phyloP scores from a whole-genome alignment of 2,329 filamentous ascomycete genomes.

The Ilyonectria robusta region DNA sequence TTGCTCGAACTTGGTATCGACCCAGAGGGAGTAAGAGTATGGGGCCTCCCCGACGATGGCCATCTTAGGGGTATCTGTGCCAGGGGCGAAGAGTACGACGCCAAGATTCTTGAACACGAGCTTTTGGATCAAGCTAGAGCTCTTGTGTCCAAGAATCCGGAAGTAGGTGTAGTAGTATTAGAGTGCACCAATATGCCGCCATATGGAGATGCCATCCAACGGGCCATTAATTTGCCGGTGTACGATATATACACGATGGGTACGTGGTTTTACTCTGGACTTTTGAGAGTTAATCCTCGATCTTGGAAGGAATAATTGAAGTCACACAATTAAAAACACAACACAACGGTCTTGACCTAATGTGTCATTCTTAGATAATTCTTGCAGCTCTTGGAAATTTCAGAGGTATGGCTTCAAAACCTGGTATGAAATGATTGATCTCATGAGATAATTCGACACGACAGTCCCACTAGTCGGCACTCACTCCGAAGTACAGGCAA shows the following conservation, averaged over 20 bases:
- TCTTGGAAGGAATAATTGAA: conserved; percentile 13
- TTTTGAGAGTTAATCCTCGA: conserved; percentile 31
- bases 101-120: conserved; percentile 38
- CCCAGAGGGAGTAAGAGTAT: conserved; percentile 37
- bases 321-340: not conserved
- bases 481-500: not conserved
- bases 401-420: not conserved
- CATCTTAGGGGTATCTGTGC: conserved; percentile 39
- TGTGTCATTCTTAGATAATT: no score
- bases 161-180: conserved; percentile 44
- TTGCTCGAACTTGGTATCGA: conserved; percentile 42
- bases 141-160: conserved; percentile 29
- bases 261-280: conserved; percentile 53
- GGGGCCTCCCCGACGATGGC: conserved; percentile 42
- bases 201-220: conserved; percentile 51
- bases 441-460: not conserved
- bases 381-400: no score
- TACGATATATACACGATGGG: conserved; percentile 56
- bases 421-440: not conserved
- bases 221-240: conserved; percentile 47
- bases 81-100: conserved; percentile 36
- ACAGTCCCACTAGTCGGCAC: not conserved
- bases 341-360: no score
- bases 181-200: conserved; percentile 57
- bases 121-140: conserved; percentile 36